Evolutionary conservation across 768 basidiomycete genomes (phyloP), one percentile per base, ranked within the genome.

Genomic region (Asterophora lycoperdoides): DNA sequence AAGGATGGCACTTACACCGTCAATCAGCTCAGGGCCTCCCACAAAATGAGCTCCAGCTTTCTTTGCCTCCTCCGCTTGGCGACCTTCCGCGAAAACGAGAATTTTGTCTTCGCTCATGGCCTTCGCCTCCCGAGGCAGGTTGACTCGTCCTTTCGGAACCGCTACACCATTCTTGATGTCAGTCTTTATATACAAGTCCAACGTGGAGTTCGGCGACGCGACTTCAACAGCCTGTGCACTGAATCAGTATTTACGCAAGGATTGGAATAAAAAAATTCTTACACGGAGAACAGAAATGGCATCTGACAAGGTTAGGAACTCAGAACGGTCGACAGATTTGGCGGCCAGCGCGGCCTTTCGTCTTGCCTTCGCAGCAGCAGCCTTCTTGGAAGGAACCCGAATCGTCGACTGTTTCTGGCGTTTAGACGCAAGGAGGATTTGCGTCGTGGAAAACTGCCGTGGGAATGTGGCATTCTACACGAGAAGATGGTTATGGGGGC

Each of bases 31-130:
- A 37, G 79, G 74, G 23, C 93, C 95, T 39, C 96, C 96, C 13
- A 97, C 90, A 52, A 87, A 79, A 51, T 92, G 81, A 1, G 94
- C 96, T 5, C 96, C 96, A 4, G 91, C 90, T 36, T 75, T 79
- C 66, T 78, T 84, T 0, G 96, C 96, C 20, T 88, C 83, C 15
- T 90, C 88, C 14, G 86, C 90, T 43, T 79, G 75, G 48, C 81
- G 74, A 5, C 91, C 91, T 57, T 93, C 89, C 3, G 93, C 93
- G 59, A 98, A 97, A 26, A 95, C 93, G n/a, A 96, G 76, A 46
- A 98, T 84, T 47, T 78, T 83, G 52, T 89, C 87, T 57, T 84
- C 79, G 29, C 73, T 61, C 58, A 79, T 82, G 20, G 79, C 65
- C 60, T 89, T 90, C 33, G 86, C 79, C 58, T 94, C 90, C 41